Base-by-base conservation (phyloP, 306 rosid species). In the Spatholobus suberectus region DNA sequence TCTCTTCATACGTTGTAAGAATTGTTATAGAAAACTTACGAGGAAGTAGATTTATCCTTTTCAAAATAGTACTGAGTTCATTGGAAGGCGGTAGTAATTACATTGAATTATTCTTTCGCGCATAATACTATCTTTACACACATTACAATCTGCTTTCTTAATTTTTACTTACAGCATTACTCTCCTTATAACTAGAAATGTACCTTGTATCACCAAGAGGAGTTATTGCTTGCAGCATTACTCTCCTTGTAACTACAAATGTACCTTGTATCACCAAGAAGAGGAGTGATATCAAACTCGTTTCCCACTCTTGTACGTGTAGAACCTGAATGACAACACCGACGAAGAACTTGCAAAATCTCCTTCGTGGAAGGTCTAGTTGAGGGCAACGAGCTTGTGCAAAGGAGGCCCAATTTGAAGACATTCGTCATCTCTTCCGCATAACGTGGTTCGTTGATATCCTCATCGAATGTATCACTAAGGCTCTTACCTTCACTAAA, bases 361-460 rank as follows among this genome's bases (percentile, higher is more conserved):
- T 90, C 97, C 79, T 79, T 88, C 86, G 89, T 76, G 44, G 97
- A 80, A 69, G 98, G 97, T 78, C 98, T 89, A 37, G 73, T 61
- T 35, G 92, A 84, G 62, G 97, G 98, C 24, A 68, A 61, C 9
- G 82, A 52, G 83, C 91, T 86, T 7, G 98, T 95, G 85, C 97
- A 95, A 70, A 83, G 49, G 57, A 95, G 94, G 73, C 97, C 98
- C 71, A 95, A 88, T 85, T 90, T 93, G 59, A 93, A 88, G 59
- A 93, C 86, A n/a, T 27, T 74, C 11, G 84, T 63, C 95, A 90
- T 93, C 78, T 84, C 93, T 67, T 89, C 89, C 63, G 71, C 79
- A 62, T 91, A 35, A 41, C 87, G 78, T 35, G 89, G 68, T 67
- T 88, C 88, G 84, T 78, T 86, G 58, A 90, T 82, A 82, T 88